phyloP scores from a whole-genome alignment of 495 filamentous ascomycete genomes.

The Neurospora sp. region DNA sequence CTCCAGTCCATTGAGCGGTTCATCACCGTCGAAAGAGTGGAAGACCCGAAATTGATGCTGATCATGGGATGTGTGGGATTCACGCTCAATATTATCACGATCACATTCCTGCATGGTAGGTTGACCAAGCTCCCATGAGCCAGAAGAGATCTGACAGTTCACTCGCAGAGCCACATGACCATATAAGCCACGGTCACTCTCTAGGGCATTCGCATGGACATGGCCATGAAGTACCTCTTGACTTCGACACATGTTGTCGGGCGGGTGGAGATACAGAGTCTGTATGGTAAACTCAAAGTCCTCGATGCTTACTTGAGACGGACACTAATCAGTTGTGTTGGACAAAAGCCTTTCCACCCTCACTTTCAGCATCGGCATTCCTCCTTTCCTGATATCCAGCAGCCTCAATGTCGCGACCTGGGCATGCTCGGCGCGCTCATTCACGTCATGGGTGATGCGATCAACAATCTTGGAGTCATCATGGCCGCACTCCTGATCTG shows the following conservation, averaged over 20 bases:
- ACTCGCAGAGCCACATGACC: constrained; percentile 23
- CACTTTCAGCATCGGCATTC: constrained; percentile 52
- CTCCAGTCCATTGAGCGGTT: constrained; percentile 86
- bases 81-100: constrained; percentile 69
- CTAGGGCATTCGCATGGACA: constrained; percentile 12
- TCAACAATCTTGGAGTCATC: constrained; percentile 91
- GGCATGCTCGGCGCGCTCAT: constrained; percentile 91
- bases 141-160: neutral
- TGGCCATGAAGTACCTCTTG: neutral
- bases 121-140: neutral
- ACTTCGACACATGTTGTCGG: neutral
- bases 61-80: constrained; percentile 78
- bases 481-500: constrained; percentile 76
- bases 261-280: neutral
- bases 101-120: constrained; percentile 71
- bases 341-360: constrained; percentile 38
- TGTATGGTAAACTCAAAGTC: neutral
- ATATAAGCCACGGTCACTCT: constrained; percentile 25
- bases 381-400: constrained; percentile 8
- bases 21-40: constrained; percentile 44
- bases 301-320: constrained; percentile 20
- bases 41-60: constrained; percentile 64
- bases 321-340: constrained; percentile 48
- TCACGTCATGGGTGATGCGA: constrained; percentile 83
- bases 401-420: constrained; percentile 46